Percentiles rank a stretch among this genome's conserved stretches.
These are phyloP conservation scores for Aspergillus latus DNA, from an alignment of 2,329 filamentous ascomycete genomes.

Conservation along the genomic window DNA sequence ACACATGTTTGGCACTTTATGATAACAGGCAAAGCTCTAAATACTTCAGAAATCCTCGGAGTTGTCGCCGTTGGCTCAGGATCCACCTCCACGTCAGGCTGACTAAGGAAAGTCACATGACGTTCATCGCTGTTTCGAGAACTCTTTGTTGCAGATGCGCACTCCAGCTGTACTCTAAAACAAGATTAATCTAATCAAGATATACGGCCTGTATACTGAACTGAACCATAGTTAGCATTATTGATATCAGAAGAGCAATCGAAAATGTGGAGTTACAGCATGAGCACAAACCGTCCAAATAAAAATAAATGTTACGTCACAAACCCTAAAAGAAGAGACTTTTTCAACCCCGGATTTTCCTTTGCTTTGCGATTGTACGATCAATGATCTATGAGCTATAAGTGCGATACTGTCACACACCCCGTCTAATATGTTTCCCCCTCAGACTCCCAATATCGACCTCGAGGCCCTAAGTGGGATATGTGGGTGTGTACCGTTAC, in stretches of 20 bases:
- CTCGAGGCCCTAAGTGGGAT: slow-evolving; percentile 91
- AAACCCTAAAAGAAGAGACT: slow-evolving; percentile 13
- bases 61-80: neutral
- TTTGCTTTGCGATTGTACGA: neutral
- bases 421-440: slow-evolving; percentile 37
- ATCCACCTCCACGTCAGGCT: neutral
- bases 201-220: too few relatives aligned
- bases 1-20: slow-evolving; percentile 30
- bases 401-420: neutral
- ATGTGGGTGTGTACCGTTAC: slow-evolving; percentile 62
- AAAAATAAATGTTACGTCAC: slow-evolving; percentile 10
- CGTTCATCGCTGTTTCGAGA: neutral
- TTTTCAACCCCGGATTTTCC: slow-evolving; percentile 10
- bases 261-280: slow-evolving; percentile 13
- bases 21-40: neutral
- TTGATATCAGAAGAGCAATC: too few relatives aligned
- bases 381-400: neutral
- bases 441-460: slow-evolving; percentile 62
- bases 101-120: neutral
- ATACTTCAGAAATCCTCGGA: neutral
- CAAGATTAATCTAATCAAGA: too few relatives aligned
- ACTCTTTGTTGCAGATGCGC: neutral
- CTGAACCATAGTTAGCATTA: too few relatives aligned
- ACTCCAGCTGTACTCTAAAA: too few relatives aligned
- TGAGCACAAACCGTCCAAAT: neutral